These are phyloP conservation scores for Penicillium brasilianum DNA, from an alignment of 2,329 filamentous ascomycete genomes.

Conservation along the genomic window DNA sequence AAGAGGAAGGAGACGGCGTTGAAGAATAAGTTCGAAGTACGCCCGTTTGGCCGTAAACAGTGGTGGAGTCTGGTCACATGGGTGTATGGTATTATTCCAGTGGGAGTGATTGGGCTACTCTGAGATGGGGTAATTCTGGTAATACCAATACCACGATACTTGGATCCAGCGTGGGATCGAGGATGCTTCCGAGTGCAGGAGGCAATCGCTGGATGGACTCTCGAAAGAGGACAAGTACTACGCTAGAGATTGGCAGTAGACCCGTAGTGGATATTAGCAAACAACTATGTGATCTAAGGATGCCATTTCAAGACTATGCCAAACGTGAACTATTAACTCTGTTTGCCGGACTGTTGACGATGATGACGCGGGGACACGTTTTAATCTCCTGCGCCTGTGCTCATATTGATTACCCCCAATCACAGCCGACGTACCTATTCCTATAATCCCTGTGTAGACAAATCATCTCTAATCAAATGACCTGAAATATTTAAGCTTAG, in stretches of 20 bases:
- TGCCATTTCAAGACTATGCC: neutral
- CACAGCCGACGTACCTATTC: neutral
- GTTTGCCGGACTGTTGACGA: neutral
- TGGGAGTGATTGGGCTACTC: neutral
- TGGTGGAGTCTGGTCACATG: constrained; percentile 26
- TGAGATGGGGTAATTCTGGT: constrained; percentile 2
- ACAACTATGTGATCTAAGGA: neutral
- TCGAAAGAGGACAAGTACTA: constrained; percentile 15
- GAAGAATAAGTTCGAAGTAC: constrained; percentile 21
- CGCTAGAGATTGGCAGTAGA: constrained; percentile 8
- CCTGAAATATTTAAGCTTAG: constrained; percentile 7
- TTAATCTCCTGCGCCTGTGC: neutral
- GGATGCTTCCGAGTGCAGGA: constrained; percentile 33
- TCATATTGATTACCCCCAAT: neutral
- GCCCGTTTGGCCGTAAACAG: constrained; percentile 33
- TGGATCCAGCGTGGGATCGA: constrained; percentile 28
- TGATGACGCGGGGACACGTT: neutral
- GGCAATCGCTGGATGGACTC: constrained; percentile 1
- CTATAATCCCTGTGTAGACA: neutral
- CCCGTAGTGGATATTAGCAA: neutral
- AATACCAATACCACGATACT: constrained; percentile 27
- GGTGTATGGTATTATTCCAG: constrained; percentile 20
- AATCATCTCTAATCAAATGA: neutral
- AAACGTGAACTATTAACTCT: neutral
- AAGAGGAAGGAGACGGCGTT: constrained; percentile 6